Base-by-base conservation (phyloP, 768 basidiomycete species). In the Lactifluus echinatus region DNA sequence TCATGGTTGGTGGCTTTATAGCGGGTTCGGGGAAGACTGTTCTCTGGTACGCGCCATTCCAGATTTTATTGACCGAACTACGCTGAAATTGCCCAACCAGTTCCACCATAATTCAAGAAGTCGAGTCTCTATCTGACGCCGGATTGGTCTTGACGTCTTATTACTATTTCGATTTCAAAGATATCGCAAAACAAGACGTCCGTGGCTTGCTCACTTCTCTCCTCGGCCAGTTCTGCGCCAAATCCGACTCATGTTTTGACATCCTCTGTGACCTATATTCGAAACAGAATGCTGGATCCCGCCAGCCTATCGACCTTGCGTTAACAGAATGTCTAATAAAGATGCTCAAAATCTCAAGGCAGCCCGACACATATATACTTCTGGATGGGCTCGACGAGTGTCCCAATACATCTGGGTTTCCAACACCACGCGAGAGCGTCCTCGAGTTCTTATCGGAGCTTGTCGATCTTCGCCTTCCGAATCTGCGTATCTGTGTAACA, bases 351-450 rank as follows among this genome's bases (percentile, higher is more conserved):
- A 31, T 51, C 12, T 31, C 54, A 1, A 19, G 10, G 8, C 39
- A 29, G n/a, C 29, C 19, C 1, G 3, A 3, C 6, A 45, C 8
- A 1, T 57, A 44, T 26, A 34, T 57, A 46, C 52, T 1, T 2
- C n/a, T 57, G 12, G 56, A 57, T 23, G 56, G 24, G 5, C 24
- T 57, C 4, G 56, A 57, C 7, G 56, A 57, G 28, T 52, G 50
- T n/a, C 56, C 50, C 2, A 52, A 21, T 6, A 47, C 37, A 1
- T 45, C 56, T 3, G 54, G 47, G 1, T 17, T 48, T 21, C 29
- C 28, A 24, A 15, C 54, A 1, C 10, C 49, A 21, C 56, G 56
- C 3, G 50, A 52, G 6, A 11, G 21, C 10, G 50, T 52, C 14
- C 43, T 57, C 4, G 23, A 45, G 2, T 12, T 52, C 8, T 0